Evolutionary conservation across 768 basidiomycete species (phyloP), one percentile per base, ranked within the genome.

Genomic region (Phylloporus arenicola): DNA sequence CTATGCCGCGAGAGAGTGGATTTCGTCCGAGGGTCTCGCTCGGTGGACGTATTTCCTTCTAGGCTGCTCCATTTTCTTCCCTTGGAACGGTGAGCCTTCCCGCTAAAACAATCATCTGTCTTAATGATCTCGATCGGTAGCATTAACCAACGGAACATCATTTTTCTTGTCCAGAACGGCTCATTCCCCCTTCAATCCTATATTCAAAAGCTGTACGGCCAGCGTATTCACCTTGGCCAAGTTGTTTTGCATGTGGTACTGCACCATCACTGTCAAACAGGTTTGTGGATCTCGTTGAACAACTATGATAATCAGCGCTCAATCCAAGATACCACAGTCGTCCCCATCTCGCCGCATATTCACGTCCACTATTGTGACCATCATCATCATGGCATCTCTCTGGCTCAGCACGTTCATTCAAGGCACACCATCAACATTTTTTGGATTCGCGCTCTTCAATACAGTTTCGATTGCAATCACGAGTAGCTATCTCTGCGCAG

Each of bases 141-240:
- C 82, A 0, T 73, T 92, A 61, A 90, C 92, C 25, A 93, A 87
- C 16, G 88, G 88, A 0, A 82, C 82, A 47, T 87, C 91, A 0
- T 88, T 84, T 65, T 88, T 93, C 62, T 64, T 84, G 22, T 79
- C 85, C 1, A 75, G 87, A 47, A 67, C 92, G 33, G 74, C 73
- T 9, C 75, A 74, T n/a, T 84, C 86, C 1, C 62, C 79, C 0
- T 54, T 84, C 17, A 70, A 75, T 52, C 64, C 75, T 10, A 76
- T 78, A 6, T 84, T 88, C 53, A 71, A 75, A 43, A 87, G 84
- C 11, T 85, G 82, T 57, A 70, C 87, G 34, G 76, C 83, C 7
- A 76, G 77, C 4, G 68, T 76, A 1, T 83, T 76, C 59, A 89
- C 83, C 4, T 70, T 78, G 16, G 70, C 79, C 9, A 86, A 85